Evolutionary conservation across 2,329 filamentous ascomycete genomes (phyloP), one percentile per base, ranked within the genome.

Genomic region (Calycina herbarum): DNA sequence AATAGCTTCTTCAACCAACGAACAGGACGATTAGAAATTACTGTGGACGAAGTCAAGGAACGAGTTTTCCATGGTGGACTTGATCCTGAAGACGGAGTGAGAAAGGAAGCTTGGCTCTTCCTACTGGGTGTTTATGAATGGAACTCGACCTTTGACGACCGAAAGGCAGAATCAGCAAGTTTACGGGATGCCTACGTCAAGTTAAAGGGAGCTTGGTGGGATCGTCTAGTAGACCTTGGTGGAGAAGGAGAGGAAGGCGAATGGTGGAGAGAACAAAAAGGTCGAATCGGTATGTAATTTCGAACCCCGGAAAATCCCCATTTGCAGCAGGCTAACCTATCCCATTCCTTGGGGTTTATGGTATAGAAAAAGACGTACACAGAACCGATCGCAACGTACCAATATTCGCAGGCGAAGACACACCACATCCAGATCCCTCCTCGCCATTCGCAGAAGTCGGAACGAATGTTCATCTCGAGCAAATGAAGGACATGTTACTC

Each of bases 401-500:
- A n/a, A 90, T 99, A 51, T 99, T 99, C 76, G 90, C 92, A 8
- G 95, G 95, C 68, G 95, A 99, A 78, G 95, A 98, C 74, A 96
- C 93, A 51, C 94, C 95, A 7, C 95, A 99, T 75, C 96, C 95
- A 0, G 95, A 99, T 73, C 95, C 95, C 0, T 92, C 94, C 68
- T 98, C 94, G 0, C 94, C 95, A 0, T 99, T 98, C 77, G 92
- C 94, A 13, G 91, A 94, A 57, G 86, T 89, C 3, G 95, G 95
- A 68, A 99, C 95, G 58, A 99, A 99, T 73, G 94, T 97, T 5
- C 95, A 99, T 78, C 85, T 99, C 69, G 95, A 99, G 79, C 95
- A 99, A 80, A 92, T 99, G 87, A 99, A 99, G 80, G 95, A 99
- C 77, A 96, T 99, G 92, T 88, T 99, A 0, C 84, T 99, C 20